Evolutionary conservation across 2,329 filamentous ascomycete species (phyloP).

Genomic region (Monosporascus cannonballus): DNA sequence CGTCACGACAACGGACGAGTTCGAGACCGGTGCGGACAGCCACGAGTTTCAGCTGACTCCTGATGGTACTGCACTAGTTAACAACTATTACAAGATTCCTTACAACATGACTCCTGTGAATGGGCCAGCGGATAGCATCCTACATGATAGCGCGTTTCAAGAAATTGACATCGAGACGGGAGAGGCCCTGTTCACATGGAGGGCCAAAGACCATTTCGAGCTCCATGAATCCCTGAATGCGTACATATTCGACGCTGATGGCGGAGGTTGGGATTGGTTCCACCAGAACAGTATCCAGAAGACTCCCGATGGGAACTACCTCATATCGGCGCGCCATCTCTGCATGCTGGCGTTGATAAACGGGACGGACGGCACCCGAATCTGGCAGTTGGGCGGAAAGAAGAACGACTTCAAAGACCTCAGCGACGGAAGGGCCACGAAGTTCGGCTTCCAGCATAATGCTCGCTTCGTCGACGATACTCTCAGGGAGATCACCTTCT

Average conservation of each 20-base stretch:
- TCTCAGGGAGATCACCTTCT: conserved; percentile 23
- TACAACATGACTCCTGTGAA: conserved; percentile 26
- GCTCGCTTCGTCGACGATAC: conserved; percentile 24
- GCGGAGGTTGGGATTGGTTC: conserved; percentile 25
- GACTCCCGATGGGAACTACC: conserved; percentile 27
- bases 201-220: conserved; percentile 26
- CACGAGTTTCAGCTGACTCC: conserved; percentile 38
- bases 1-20: conserved; percentile 27
- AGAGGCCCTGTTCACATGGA: conserved; percentile 31
- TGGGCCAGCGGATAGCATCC: conserved; percentile 22
- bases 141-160: conserved; percentile 33
- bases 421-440: conserved; percentile 24
- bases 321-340: conserved; percentile 26
- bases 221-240: conserved; percentile 14
- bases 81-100: conserved; percentile 31
- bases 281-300: conserved; percentile 30
- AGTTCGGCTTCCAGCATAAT: conserved; percentile 31
- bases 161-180: conserved; percentile 32
- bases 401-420: conserved; percentile 28
- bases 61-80: conserved; percentile 34
- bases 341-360: conserved; percentile 21
- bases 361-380: conserved; percentile 19
- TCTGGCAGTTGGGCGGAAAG: conserved; percentile 29
- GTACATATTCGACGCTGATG: conserved; percentile 13
- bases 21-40: conserved; percentile 30